Evolutionary conservation across 352 stramenopile species (phyloP).

Genomic region (Phytophthora sansomeana): DNA sequence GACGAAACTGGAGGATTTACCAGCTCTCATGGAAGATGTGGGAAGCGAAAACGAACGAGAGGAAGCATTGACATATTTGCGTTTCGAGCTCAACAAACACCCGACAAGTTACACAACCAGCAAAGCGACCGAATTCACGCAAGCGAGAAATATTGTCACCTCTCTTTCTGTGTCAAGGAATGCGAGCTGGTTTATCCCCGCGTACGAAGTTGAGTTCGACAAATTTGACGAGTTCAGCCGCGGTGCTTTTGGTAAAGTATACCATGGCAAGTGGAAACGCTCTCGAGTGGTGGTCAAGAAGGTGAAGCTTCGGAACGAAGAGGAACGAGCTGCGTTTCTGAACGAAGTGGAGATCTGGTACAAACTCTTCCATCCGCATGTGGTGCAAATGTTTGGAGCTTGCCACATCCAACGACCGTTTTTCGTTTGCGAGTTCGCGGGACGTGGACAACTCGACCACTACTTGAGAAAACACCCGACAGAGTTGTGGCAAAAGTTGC

Average conservation of each 20-base stretch:
- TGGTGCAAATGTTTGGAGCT: constrained; percentile 20
- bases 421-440: constrained; percentile 25
- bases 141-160: too few relatives aligned
- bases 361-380: constrained; percentile 11
- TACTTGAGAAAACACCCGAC: constrained; percentile 5
- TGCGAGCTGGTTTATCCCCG: too few relatives aligned
- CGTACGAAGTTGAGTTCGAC: too few relatives aligned
- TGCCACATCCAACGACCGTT: constrained; percentile 12
- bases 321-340: constrained; percentile 19
- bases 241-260: constrained; percentile 18
- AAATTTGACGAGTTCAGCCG: too few relatives aligned
- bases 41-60: too few relatives aligned
- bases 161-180: too few relatives aligned
- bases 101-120: too few relatives aligned
- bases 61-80: too few relatives aligned
- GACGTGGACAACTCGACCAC: constrained; percentile 14
- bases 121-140: too few relatives aligned
- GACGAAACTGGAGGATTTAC: too few relatives aligned
- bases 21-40: too few relatives aligned
- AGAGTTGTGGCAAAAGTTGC: constrained; percentile 25
- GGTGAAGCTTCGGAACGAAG: constrained; percentile 19
- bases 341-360: constrained; percentile 29
- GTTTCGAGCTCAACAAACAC: too few relatives aligned
- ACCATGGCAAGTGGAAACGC: constrained; percentile 24
- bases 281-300: constrained; percentile 34